Conservation (phyloP, 257 asterid species). For the Solanum ossicruentum region DNA sequence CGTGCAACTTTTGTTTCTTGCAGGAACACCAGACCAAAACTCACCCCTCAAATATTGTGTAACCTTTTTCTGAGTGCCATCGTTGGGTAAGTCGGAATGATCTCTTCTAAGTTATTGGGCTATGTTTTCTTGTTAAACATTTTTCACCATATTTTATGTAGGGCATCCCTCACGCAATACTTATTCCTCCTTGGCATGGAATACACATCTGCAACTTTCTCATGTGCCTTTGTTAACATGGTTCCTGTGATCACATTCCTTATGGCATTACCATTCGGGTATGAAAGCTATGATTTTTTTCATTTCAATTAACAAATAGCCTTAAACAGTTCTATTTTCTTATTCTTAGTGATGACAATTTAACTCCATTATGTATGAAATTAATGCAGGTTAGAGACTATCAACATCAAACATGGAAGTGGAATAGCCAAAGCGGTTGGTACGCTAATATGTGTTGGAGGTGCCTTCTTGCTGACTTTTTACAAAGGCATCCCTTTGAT, state of each 20-base stretch:
- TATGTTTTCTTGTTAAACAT: background rate
- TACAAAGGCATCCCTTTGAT: constrained; percentile 52
- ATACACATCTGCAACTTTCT: constrained; percentile 68
- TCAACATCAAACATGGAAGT: constrained; percentile 25
- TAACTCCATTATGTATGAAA: background rate
- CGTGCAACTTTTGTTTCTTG: constrained; percentile 2
- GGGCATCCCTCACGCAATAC: constrained; percentile 71
- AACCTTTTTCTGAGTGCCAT: constrained; percentile 57
- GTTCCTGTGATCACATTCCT: constrained; percentile 56
- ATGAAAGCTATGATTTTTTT: background rate
- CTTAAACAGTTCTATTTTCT: background rate
- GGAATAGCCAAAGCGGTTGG: constrained; percentile 57
- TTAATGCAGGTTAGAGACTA: constrained; percentile 44
- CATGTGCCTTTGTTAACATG: constrained; percentile 68
- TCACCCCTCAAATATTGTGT: constrained; percentile 33
- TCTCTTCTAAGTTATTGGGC: background rate
- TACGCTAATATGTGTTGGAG: constrained; percentile 50
- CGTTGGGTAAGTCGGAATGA: constrained; percentile 37
- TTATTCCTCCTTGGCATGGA: constrained; percentile 69
- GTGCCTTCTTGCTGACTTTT: constrained; percentile 33
- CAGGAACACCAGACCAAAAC: constrained; percentile 68
- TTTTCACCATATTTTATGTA: constrained; percentile 4
- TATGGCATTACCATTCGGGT: constrained; percentile 75
- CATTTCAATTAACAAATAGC: background rate
- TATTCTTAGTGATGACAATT: background rate